Conservation (phyloP, 225 moss, liverwort and hornwort species). For the Marchantia polymorpha region DNA sequence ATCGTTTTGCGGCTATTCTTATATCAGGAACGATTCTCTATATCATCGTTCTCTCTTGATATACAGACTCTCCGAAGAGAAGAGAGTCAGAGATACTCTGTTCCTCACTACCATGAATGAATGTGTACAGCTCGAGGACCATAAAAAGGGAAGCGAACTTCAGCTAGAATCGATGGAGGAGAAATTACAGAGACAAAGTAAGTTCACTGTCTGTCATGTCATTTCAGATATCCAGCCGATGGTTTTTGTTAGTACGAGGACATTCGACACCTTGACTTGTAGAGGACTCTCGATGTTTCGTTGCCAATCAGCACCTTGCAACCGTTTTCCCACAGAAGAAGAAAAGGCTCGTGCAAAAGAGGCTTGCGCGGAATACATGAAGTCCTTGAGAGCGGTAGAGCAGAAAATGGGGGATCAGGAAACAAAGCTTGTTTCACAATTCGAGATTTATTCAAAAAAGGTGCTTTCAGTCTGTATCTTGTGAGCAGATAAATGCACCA, state of each 20-base stretch:
- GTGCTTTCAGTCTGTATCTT: too few relatives aligned
- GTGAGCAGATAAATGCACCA: too few relatives aligned
- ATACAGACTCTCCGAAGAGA: too few relatives aligned
- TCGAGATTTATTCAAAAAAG: conserved; percentile 26
- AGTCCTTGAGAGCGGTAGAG: conserved; percentile 23
- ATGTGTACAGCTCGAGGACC: conserved; percentile 43
- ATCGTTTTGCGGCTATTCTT: too few relatives aligned
- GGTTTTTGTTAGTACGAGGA: not conserved
- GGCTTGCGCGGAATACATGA: conserved; percentile 27
- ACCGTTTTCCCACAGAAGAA: conserved; percentile 20
- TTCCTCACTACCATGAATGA: too few relatives aligned
- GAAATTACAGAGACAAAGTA: conserved; percentile 32
- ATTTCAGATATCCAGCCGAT: not conserved
- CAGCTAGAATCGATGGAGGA: conserved; percentile 38
- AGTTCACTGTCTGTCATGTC: too few relatives aligned
- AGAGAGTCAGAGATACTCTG: too few relatives aligned
- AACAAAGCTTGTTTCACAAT: conserved; percentile 8
- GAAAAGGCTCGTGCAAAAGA: conserved; percentile 34
- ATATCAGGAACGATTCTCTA: too few relatives aligned
- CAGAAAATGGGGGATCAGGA: conserved; percentile 32
- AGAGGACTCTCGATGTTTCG: not conserved
- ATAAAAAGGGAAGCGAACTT: conserved; percentile 38
- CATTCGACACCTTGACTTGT: not conserved
- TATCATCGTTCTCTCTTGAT: too few relatives aligned
- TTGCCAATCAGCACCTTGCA: not conserved